Evolutionary conservation across 2,329 filamentous ascomycete genomes (phyloP), one percentile per base, ranked within the genome.

Genomic region (Stemphylium vesicarium): DNA sequence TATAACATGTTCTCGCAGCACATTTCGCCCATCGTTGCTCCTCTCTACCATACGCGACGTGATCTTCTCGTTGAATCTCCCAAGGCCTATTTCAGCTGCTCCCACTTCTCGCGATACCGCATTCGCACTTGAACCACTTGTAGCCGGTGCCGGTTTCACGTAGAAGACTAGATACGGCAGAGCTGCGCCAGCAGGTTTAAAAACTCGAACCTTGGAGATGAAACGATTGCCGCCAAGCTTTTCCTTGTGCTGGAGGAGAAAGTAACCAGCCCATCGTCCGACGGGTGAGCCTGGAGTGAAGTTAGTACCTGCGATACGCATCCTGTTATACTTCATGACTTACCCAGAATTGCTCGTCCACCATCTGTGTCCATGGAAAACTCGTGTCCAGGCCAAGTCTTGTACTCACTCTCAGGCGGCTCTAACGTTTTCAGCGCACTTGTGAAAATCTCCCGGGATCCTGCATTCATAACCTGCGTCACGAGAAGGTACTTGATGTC

Each of bases 401-500:
- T 47, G n/a, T 22, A 33, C 35, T 61, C 48, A 15, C 56, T 59
- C 38, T 55, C 32, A 10, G 52, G 43, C 2, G 56, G 56, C 0
- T 36, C 6, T 31, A 59, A 15, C 2, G 52, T 51, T 7, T 22
- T 29, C 2, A 53, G 10, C 2, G 57, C 60, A 2, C 16, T 22
- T n/a, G 46, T 24, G 18, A 59, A 47, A 0, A 58, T 26, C 4
- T 51, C 46, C 4, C 42, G 37, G 5, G 54, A 54, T 0, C 38
- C 40, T 16, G 41, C 15, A 13, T 63, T 63, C 26, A 58, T 38
- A 5, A 60, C 47, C 13, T 53, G 49, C 2, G 55, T 51, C 2
- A 57, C 54, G 15, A 63, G 37, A 5, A 62, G 46, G 2, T 59
- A 62, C 36, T 62, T 61, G 5, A 62, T 47, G 1, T 51, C 38